A percentile compares a stretch with the other conserved stretches of the same genome.
Conservation (phyloP, 768 basidiomycete species). For the Boletus rex-veris region DNA sequence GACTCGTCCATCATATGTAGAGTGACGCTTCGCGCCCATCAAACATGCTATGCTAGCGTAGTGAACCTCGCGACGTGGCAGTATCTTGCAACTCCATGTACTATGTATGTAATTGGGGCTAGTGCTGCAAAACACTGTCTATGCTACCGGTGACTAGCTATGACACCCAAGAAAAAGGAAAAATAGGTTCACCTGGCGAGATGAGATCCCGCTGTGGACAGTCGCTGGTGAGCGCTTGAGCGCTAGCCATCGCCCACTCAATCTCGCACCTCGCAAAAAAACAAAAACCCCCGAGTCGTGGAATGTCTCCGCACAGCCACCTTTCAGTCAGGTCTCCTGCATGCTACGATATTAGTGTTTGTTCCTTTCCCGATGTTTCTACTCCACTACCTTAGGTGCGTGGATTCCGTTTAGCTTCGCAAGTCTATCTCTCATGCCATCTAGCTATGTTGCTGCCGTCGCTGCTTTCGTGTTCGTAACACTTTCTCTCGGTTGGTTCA, state of each 20-base stretch:
- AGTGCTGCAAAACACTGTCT: too few species aligned
- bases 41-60: slow-evolving; percentile 24
- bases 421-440: background rate
- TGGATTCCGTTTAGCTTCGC: slow-evolving; percentile 7
- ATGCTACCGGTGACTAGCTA: too few species aligned
- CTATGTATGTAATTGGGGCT: background rate
- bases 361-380: slow-evolving; percentile 35
- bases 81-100: background rate
- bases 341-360: background rate
- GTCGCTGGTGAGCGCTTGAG: too few species aligned
- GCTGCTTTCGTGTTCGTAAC: slow-evolving; percentile 89
- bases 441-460: slow-evolving; percentile 70
- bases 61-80: too few species aligned
- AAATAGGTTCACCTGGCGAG: too few species aligned
- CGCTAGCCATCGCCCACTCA: too few species aligned
- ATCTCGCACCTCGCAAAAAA: too few species aligned
- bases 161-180: too few species aligned
- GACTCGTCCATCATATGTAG: slow-evolving; percentile 11
- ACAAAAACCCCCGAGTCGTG: too few species aligned
- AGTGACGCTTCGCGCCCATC: slow-evolving; percentile 48
- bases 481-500: slow-evolving; percentile 75
- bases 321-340: too few species aligned
- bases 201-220: too few species aligned
- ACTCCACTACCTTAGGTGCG: slow-evolving; percentile 61
- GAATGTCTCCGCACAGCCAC: too few species aligned